Evolutionary conservation across 192 early-diverging fungal genomes (phyloP).

Genomic region (Coemansia sp.): DNA sequence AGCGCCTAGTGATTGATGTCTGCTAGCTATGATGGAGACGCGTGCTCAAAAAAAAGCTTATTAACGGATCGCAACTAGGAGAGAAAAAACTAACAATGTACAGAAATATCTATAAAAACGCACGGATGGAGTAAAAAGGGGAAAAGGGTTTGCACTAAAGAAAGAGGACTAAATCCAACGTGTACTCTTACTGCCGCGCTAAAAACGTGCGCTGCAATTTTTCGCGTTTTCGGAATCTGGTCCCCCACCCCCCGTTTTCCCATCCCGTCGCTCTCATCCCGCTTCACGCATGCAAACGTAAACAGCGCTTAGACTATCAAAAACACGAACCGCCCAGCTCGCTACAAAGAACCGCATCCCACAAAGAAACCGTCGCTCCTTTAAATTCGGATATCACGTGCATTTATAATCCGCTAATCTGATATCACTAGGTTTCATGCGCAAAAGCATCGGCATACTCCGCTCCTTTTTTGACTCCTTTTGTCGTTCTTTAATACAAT

Average conservation of each 20-base stretch:
- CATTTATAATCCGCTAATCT: background rate
- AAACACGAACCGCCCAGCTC: background rate
- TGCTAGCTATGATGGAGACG: slow-evolving; percentile 1
- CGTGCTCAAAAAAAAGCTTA: background rate
- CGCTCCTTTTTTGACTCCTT: background rate
- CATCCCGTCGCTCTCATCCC: too few relatives aligned
- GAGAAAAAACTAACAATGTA: background rate
- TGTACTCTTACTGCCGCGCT: background rate
- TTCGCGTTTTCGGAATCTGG: background rate
- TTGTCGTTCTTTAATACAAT: background rate
- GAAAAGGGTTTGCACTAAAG: background rate
- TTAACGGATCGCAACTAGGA: background rate
- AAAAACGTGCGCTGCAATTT: background rate
- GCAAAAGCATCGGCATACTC: background rate
- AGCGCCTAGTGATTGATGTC: background rate
- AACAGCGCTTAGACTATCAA: too few relatives aligned
- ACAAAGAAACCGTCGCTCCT: slow-evolving; percentile 2
- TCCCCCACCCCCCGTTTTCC: too few relatives aligned
- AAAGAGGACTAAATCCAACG: background rate
- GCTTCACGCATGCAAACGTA: too few relatives aligned
- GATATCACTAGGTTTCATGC: background rate
- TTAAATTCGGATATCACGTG: background rate
- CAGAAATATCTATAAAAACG: background rate
- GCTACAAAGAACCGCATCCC: background rate
- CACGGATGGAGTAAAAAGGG: background rate